Evolutionary conservation across 495 filamentous ascomycete species (phyloP).

Genomic region (Neurospora sp.): DNA sequence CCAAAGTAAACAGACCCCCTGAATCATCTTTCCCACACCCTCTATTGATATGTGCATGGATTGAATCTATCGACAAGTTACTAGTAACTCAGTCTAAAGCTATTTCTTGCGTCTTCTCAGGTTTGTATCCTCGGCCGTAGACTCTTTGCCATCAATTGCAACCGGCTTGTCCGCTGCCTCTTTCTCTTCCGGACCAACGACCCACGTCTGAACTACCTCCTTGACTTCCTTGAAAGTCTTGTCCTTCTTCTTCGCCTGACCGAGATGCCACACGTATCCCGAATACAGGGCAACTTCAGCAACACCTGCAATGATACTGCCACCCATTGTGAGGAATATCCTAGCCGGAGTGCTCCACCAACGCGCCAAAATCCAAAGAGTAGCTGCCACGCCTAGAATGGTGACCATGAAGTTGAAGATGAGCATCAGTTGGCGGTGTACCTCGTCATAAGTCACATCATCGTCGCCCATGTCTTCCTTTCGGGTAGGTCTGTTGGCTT

Average conservation of each 20-base stretch:
- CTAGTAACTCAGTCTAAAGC: background rate
- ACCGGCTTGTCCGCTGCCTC: slow-evolving; percentile 30
- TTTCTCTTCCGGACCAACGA: slow-evolving; percentile 43
- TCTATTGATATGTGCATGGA: background rate
- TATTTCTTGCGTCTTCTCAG: slow-evolving; percentile 24
- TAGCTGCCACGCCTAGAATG: slow-evolving; percentile 56
- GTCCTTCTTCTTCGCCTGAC: slow-evolving; percentile 58
- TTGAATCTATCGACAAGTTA: background rate
- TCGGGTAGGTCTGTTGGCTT: slow-evolving; percentile 29
- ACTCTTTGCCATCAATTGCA: slow-evolving; percentile 4
- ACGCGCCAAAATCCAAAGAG: slow-evolving; percentile 62
- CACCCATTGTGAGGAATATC: slow-evolving; percentile 58
- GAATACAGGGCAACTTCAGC: slow-evolving; percentile 84
- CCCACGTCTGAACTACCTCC: slow-evolving; percentile 56
- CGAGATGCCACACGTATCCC: slow-evolving; percentile 71
- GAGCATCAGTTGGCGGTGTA: slow-evolving; percentile 65
- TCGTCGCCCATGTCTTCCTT: slow-evolving; percentile 38
- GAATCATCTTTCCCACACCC: background rate
- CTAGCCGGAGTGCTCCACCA: slow-evolving; percentile 61
- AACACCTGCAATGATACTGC: slow-evolving; percentile 61
- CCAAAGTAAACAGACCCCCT: background rate
- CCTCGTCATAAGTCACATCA: slow-evolving; percentile 52
- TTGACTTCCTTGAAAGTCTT: slow-evolving; percentile 59
- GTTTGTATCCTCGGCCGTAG: slow-evolving; percentile 12
- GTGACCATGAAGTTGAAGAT: slow-evolving; percentile 67